Base-by-base conservation (phyloP, 2,329 filamentous ascomycete species). In the Penicillium brevicompactum region DNA sequence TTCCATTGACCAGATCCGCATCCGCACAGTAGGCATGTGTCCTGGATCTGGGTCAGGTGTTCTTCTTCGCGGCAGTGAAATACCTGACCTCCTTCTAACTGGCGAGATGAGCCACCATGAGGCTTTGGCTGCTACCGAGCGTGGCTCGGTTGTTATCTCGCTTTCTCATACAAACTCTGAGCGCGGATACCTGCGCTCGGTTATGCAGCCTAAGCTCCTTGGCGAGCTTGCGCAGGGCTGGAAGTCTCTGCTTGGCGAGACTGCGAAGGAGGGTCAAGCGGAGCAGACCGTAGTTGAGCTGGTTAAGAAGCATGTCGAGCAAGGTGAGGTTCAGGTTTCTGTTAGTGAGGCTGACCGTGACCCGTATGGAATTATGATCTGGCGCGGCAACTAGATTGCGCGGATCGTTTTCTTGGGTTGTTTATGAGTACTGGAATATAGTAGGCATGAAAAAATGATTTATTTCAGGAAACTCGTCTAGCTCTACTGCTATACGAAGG, bases 151-250 rank as follows among this genome's bases (percentile, higher is more conserved):
- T 51, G 90, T 97, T 1, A 84, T 97, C 49, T 89, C 88, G 40
- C 82, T 96, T 46, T 96, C 96, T 67, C 94, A 99, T 73, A 93
- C 89, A 65, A 97, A 97, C 73, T 94, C 90, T 0, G 94, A 99
- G 78, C 80, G 94, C 34, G 87, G 86, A 0, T 99, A 93, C 70
- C 75, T 99, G 66, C 82, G 82, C 55, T 81, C 87, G 56, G 85
- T 89, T 45, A 82, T 99, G 77, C 82, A 82, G 65, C 79, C 80
- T 16, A 84, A 86, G 71, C 75, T 97, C 65, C 78, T 86, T 64
- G 77, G 78, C 38, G 75, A 79, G 56, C 73, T 96, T 32, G 76
- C 74, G 50, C 74, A 78, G 46, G 81, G 83, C 61, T 87, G 85
- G 84, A 69, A 76, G 47, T 71, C 62, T 37, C 58, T 81, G 7